These are phyloP conservation scores for Monosporascus cannonballus DNA, from an alignment of 2,329 filamentous ascomycete species.

Conservation along the genomic window DNA sequence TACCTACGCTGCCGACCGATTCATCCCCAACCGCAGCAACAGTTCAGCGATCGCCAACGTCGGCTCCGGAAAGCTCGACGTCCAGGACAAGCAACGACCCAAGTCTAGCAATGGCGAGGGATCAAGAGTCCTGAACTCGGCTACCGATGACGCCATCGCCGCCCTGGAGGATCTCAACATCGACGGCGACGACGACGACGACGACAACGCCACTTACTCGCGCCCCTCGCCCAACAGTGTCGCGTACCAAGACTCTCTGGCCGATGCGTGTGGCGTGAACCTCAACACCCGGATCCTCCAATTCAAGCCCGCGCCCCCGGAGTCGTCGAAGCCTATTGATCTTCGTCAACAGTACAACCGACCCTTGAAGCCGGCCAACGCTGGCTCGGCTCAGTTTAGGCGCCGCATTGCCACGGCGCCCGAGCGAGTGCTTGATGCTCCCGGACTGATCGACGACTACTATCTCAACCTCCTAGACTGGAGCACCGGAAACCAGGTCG, in stretches of 20 bases:
- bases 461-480: constrained; percentile 98
- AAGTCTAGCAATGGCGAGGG: constrained; percentile 66
- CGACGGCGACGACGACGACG: constrained; percentile 66
- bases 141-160: constrained; percentile 72
- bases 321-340: constrained; percentile 97
- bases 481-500: constrained; percentile 96
- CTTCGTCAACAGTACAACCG: constrained; percentile 97
- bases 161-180: constrained; percentile 77
- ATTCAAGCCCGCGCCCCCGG: constrained; percentile 96
- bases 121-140: constrained; percentile 70
- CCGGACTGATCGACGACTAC: constrained; percentile 95
- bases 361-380: constrained; percentile 72
- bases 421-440: constrained; percentile 92
- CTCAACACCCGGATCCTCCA: constrained; percentile 93
- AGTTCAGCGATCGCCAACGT: constrained; percentile 82
- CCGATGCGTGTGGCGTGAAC: constrained; percentile 85
- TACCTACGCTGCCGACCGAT: constrained; percentile 79
- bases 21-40: constrained; percentile 88
- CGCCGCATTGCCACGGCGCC: constrained; percentile 91
- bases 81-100: constrained; percentile 62
- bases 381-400: constrained; percentile 76
- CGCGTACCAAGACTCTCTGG: constrained; percentile 87
- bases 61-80: constrained; percentile 77
- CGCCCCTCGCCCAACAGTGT: constrained; percentile 81
- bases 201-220: constrained; percentile 62